These are phyloP conservation scores for Thuidium tamariscinum DNA, from an alignment of 225 moss, liverwort and hornwort species.

Conservation along the genomic window DNA sequence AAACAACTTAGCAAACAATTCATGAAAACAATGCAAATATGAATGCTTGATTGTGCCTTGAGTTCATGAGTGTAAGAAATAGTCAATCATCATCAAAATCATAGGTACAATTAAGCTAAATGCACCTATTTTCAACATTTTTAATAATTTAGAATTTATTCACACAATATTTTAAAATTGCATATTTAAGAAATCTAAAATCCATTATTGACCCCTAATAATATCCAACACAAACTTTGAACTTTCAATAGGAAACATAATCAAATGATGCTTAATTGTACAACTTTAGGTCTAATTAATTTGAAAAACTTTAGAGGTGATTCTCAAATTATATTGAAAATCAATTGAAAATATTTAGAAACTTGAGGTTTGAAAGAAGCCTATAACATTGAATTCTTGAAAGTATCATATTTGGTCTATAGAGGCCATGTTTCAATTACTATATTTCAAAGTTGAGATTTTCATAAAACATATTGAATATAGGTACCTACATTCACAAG, in stretches of 20 bases:
- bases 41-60: neutral
- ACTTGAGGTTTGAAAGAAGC: neutral
- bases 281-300: neutral
- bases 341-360: neutral
- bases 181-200: neutral
- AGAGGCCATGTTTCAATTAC: too few relatives aligned
- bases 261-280: neutral
- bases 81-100: neutral
- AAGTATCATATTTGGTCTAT: too few relatives aligned
- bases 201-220: neutral
- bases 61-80: accelerated
- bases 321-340: neutral
- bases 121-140: neutral
- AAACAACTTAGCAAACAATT: neutral
- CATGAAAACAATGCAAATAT: neutral
- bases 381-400: neutral
- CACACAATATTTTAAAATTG: neutral
- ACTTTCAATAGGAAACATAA: accelerated
- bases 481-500: neutral
- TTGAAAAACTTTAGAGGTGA: neutral
- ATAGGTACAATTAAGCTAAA: too few relatives aligned
- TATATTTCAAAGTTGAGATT: neutral
- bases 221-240: neutral
- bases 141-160: neutral
- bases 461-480: accelerated